These are phyloP conservation scores for Paecilomyces variotii DNA, from an alignment of 2,329 filamentous ascomycete species.

Conservation along the genomic window DNA sequence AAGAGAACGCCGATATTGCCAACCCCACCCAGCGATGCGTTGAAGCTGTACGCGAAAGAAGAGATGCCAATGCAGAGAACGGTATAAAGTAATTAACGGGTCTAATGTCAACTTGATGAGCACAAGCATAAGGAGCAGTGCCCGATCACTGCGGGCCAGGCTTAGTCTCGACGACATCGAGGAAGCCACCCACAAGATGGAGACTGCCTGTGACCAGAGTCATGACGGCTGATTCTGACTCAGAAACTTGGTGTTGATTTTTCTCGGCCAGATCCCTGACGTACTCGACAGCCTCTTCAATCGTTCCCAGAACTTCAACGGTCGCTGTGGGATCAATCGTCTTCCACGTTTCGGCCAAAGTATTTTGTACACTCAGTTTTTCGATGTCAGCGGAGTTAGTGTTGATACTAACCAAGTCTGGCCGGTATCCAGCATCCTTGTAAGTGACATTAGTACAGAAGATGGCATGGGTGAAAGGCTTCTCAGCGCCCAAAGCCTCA, in stretches of 20 bases:
- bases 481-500: slow-evolving; percentile 27
- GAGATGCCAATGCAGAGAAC: background rate
- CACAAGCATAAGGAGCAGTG: slow-evolving; percentile 1
- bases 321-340: slow-evolving; percentile 44
- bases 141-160: slow-evolving; percentile 11
- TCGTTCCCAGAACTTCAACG: slow-evolving; percentile 54
- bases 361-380: slow-evolving; percentile 58
- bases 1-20: background rate
- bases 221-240: slow-evolving; percentile 43
- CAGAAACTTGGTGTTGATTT: slow-evolving; percentile 17
- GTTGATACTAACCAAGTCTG: slow-evolving; percentile 57
- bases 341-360: slow-evolving; percentile 55
- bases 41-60: background rate
- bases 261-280: slow-evolving; percentile 41
- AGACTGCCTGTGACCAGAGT: slow-evolving; percentile 75
- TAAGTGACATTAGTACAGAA: slow-evolving; percentile 75
- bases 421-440: slow-evolving; percentile 51
- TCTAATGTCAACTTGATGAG: too few relatives aligned
- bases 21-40: background rate
- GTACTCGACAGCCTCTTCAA: slow-evolving; percentile 60
- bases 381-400: slow-evolving; percentile 51
- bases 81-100: background rate
- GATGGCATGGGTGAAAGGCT: slow-evolving; percentile 62
- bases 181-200: slow-evolving; percentile 71
- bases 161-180: slow-evolving; percentile 60